These are phyloP conservation scores for Arthrobotrys sphaeroides DNA, from an alignment of 2,329 filamentous ascomycete genomes.

Conservation along the genomic window DNA sequence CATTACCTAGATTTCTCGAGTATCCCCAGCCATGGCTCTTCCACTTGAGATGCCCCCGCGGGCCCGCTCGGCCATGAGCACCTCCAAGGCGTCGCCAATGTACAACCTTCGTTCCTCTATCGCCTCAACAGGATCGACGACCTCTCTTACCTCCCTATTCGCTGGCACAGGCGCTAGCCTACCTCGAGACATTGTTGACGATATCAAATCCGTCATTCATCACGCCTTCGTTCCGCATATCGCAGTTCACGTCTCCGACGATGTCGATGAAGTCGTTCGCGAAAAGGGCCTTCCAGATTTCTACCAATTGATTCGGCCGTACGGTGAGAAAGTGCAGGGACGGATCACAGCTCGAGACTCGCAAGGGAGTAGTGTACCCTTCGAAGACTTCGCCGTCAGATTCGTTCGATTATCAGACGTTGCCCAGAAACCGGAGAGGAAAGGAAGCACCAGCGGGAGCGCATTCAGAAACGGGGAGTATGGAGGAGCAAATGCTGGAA, in stretches of 20 bases:
- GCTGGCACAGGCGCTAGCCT: conserved; percentile 63
- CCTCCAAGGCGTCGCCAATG: conserved; percentile 68
- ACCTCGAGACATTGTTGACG: conserved; percentile 65
- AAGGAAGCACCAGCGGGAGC: conserved; percentile 12
- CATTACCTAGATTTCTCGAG: background rate
- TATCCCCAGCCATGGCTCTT: conserved; percentile 35
- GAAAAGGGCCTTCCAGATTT: conserved; percentile 86
- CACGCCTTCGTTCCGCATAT: conserved; percentile 89
- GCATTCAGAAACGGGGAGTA: conserved; percentile 29
- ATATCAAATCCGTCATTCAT: conserved; percentile 74
- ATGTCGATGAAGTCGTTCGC: conserved; percentile 80
- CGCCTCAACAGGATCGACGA: conserved; percentile 62
- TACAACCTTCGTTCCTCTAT: conserved; percentile 71
- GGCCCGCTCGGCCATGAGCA: conserved; percentile 60
- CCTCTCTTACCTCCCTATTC: conserved; percentile 67
- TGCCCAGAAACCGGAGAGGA: conserved; percentile 52
- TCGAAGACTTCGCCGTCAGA: conserved; percentile 89
- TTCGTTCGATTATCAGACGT: conserved; percentile 76
- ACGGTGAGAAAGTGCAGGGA: conserved; percentile 85
- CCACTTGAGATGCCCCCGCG: conserved; percentile 40
- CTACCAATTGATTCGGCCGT: conserved; percentile 85
- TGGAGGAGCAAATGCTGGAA: conserved; percentile 22
- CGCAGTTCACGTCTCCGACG: conserved; percentile 83
- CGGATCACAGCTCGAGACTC: conserved; percentile 93
- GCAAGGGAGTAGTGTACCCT: conserved; percentile 80